Base-by-base conservation (phyloP, 2,329 filamentous ascomycete genomes). In the Exophiala viscosa region DNA sequence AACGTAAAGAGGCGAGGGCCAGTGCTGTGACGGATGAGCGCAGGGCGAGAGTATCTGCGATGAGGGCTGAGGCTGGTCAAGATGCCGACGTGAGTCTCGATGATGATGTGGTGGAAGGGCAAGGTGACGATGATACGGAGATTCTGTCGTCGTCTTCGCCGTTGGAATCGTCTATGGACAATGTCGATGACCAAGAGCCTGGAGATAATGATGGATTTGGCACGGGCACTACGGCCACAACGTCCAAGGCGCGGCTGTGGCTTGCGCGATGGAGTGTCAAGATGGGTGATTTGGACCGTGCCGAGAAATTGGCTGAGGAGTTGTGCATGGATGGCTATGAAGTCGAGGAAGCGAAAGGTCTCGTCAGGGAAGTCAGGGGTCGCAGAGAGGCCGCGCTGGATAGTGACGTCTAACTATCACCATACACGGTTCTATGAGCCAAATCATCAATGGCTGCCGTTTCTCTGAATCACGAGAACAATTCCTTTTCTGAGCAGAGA, bases 311-410 rank as follows among this genome's bases (percentile, higher is more conserved):
- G 38, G 91, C 90, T 0, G 90, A 86, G 56, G 93, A 99, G 71
- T 75, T 99, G 41, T 96, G 91, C 67, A 90, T 96, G 70, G 93
- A 99, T 70, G 93, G 93, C 0, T 85, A 95, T 20, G 93, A 97
- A 70, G 90, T 97, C 2, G 93, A 99, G 68, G 93, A 99, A 70
- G 93, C 93, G 23, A 97, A 97, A 73, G 90, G 90, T 3, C 74
- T 97, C 62, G 87, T 96, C 57, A 81, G 90, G 56, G 92, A 97
- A 69, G 85, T 95, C 10, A 80, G 91, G 61, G 87, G 87, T 3
- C 81, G 88, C 60, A 79, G 90, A 70, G 87, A 89, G 28, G 68
- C 59, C 2, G 60, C 43, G 35, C 20, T 52, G 13, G 32, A 43
- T 20, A 15, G 46, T 20, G 38, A 40, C 8, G 11, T n/a, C 5